Evolutionary conservation across 2,329 filamentous ascomycete genomes (phyloP).

Genomic region (Metarhizium brunneum): DNA sequence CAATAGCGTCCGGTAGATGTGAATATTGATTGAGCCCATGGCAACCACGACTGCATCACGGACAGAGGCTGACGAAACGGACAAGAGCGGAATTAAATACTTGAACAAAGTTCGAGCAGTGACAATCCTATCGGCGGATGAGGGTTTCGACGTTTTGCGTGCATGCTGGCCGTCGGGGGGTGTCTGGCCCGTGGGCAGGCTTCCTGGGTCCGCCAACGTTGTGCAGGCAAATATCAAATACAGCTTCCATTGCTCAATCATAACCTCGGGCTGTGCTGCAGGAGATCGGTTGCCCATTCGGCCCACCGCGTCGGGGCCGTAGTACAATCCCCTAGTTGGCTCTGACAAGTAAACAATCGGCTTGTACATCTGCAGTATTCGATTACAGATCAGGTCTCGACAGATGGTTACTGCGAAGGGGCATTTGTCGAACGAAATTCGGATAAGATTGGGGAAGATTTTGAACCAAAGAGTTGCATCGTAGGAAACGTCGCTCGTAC

Average conservation of each 20-base stretch:
- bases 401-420: constrained; percentile 86
- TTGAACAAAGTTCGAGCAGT: constrained; percentile 86
- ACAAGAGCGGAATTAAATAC: constrained; percentile 79
- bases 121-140: constrained; percentile 66
- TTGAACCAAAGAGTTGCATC: constrained; percentile 97
- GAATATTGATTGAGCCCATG: constrained; percentile 88
- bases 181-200: constrained; percentile 24
- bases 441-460: constrained; percentile 89
- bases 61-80: constrained; percentile 69
- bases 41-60: constrained; percentile 85
- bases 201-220: constrained; percentile 77
- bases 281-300: constrained; percentile 44
- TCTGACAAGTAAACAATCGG: constrained; percentile 74
- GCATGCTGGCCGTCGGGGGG: constrained; percentile 60
- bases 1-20: constrained; percentile 82
- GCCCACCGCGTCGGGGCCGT: constrained; percentile 50
- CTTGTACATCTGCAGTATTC: constrained; percentile 87
- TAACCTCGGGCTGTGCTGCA: constrained; percentile 70
- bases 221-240: constrained; percentile 97
- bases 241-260: constrained; percentile 96
- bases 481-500: constrained; percentile 89
- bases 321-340: constrained; percentile 53
- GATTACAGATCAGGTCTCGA: constrained; percentile 84
- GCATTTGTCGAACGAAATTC: constrained; percentile 83
- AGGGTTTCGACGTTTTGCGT: constrained; percentile 67